phyloP scores from a whole-genome alignment of 768 basidiomycete genomes.

The Lepiota venenata region DNA sequence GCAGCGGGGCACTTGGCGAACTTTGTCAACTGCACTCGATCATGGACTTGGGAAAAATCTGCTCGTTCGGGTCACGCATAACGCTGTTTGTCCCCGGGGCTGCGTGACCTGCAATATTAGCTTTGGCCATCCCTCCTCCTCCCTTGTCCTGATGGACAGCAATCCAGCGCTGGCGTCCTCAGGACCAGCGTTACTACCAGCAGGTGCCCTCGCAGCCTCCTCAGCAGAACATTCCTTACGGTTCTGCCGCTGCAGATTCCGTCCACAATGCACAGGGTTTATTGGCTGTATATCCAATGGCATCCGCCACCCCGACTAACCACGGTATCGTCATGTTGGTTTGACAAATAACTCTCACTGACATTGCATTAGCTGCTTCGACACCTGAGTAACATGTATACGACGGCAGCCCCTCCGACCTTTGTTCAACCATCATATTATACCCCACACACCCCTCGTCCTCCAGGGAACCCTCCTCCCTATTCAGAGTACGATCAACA shows the following conservation, averaged over 20 bases:
- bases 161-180: constrained; percentile 30
- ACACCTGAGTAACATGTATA: constrained; percentile 59
- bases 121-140: neutral
- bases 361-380: constrained; percentile 49
- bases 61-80: constrained; percentile 2
- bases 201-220: constrained; percentile 16
- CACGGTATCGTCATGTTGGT: constrained; percentile 48
- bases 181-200: constrained; percentile 17
- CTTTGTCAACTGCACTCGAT: neutral
- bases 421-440: constrained; percentile 60
- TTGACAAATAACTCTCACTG: neutral
- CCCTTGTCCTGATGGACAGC: constrained; percentile 27
- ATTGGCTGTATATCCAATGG: constrained; percentile 66
- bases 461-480: constrained; percentile 44
- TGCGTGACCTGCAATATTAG: constrained; percentile 15
- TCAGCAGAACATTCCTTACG: constrained; percentile 16
- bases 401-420: constrained; percentile 57
- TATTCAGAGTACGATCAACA: constrained; percentile 71
- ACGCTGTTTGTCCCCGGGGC: constrained; percentile 18
- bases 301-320: constrained; percentile 72
- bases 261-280: constrained; percentile 68
- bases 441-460: constrained; percentile 27
- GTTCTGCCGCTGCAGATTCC: constrained; percentile 36
- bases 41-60: constrained; percentile 6
- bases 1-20: neutral